Base-by-base conservation (phyloP, 108 stramenopile species). In the Aurantiochytrium sp. region DNA sequence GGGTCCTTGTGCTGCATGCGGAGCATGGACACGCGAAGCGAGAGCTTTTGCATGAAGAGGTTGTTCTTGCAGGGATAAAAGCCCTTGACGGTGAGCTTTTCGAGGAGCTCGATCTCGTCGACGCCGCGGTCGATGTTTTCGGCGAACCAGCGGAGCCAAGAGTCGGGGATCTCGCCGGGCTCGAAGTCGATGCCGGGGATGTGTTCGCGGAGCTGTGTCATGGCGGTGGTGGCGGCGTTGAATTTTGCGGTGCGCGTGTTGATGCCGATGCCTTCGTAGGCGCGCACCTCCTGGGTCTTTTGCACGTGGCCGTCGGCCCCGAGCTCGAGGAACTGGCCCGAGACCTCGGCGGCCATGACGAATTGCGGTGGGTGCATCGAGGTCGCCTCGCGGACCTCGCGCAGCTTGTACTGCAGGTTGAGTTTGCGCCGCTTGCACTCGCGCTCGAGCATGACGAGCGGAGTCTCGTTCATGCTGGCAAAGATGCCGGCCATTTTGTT, bases 251-350 rank as follows among this genome's bases (percentile, higher is more conserved):
- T 90, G 5, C 93, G 55, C 34, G 92, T 92, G 27, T 87, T 92
- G n/a, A 68, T 87, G n/a, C 92, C 93, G 45, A 93, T 89, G 19
- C 93, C 93, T 55, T 93, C 91, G 55, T 92, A 93, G 21, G 91
- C 55, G 8, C 87, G 68, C 36, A 37, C n/a, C 27, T 87, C 93
- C 6, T 69, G 24, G 41, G 52, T 81, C 22, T 37, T 52, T 8
- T 12, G 6, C 4, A 88, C 39, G 27, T 86, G 52, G 24, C 89
- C 89, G 31, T 45, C 45, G 1, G 27, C 31, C 15, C 85, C 85
- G 10, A 86, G n/a, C 37, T 87, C 86, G 31, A 59, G 55, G 69
- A 87, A 91, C 10, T 52, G 54, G 1, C 91, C 91, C 1, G 87
- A 55, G 21, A 91, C 4, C 21, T 50, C 32, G 2, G 55, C 87